These are phyloP conservation scores for Solanum hybrid DNA, from an alignment of 305 asterid species.

Conservation along the genomic window DNA sequence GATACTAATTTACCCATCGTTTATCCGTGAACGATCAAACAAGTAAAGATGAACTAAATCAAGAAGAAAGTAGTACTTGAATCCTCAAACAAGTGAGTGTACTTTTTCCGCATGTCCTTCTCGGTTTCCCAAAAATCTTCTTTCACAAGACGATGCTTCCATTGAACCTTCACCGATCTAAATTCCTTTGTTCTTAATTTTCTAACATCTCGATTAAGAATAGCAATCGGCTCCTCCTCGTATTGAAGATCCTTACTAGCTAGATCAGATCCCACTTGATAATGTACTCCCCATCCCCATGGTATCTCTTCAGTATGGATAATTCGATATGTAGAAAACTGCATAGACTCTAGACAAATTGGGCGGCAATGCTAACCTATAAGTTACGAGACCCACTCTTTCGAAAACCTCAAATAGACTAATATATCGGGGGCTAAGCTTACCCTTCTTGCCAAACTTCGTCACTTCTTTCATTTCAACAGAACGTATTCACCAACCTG, in stretches of 20 bases:
- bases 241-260: background rate
- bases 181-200: too few relatives aligned
- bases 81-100: background rate
- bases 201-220: background rate
- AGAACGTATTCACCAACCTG: background rate
- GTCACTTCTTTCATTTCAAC: background rate
- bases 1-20: too few relatives aligned
- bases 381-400: background rate
- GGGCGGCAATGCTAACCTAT: background rate
- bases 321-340: too few relatives aligned
- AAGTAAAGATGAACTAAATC: too few relatives aligned
- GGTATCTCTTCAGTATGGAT: background rate
- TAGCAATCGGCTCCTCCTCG: background rate
- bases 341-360: background rate
- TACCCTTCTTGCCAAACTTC: background rate
- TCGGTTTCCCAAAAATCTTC: too few relatives aligned
- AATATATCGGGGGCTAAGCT: background rate
- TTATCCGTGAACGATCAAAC: background rate
- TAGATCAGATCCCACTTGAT: background rate
- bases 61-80: background rate
- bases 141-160: too few relatives aligned
- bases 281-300: background rate
- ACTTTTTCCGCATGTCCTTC: too few relatives aligned
- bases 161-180: too few relatives aligned
- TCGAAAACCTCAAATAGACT: too few relatives aligned